Evolutionary conservation across 73 alveolate species (phyloP).

Genomic region (Paramecium caudatum): DNA sequence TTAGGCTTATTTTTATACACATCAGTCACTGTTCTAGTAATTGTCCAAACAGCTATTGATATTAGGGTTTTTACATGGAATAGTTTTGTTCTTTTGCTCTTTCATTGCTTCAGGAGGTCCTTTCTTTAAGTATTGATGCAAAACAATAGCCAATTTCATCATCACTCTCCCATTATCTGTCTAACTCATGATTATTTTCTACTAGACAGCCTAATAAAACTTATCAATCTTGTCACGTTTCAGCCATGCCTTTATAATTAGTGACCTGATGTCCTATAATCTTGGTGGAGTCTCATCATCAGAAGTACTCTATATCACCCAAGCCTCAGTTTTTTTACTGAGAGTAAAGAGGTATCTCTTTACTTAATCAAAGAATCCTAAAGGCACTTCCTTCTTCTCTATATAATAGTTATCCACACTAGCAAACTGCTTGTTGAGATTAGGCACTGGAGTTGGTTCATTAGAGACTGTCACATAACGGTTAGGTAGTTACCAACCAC

Average conservation of each 20-base stretch:
- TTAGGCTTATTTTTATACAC: constrained; percentile 14
- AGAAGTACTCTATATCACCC: constrained; percentile 31
- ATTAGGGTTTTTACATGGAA: too few relatives aligned
- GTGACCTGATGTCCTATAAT: constrained; percentile 60
- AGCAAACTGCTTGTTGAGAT: not conserved
- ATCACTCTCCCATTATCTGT: constrained; percentile 42
- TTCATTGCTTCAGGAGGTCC: constrained; percentile 76
- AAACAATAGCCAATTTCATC: constrained; percentile 60
- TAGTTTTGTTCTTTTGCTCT: constrained; percentile 10
- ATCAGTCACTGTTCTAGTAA: constrained; percentile 32
- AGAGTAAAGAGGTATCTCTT: constrained; percentile 40
- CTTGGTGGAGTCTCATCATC: constrained; percentile 75
- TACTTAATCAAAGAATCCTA: constrained; percentile 50
- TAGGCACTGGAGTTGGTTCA: constrained; percentile 47
- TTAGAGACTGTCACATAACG: not conserved
- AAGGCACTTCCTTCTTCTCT: constrained; percentile 22
- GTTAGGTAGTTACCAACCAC: constrained; percentile 18
- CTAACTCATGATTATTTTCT: not conserved
- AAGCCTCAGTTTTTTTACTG: constrained; percentile 60
- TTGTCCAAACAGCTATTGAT: constrained; percentile 66
- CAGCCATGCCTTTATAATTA: constrained; percentile 73
- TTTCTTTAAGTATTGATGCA: constrained; percentile 71
- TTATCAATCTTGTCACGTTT: constrained; percentile 69
- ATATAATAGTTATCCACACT: constrained; percentile 46
- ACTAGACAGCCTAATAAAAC: constrained; percentile 32